phyloP scores from a whole-genome alignment of 257 asterid genomes.

The Gynochthodes officinalis region DNA sequence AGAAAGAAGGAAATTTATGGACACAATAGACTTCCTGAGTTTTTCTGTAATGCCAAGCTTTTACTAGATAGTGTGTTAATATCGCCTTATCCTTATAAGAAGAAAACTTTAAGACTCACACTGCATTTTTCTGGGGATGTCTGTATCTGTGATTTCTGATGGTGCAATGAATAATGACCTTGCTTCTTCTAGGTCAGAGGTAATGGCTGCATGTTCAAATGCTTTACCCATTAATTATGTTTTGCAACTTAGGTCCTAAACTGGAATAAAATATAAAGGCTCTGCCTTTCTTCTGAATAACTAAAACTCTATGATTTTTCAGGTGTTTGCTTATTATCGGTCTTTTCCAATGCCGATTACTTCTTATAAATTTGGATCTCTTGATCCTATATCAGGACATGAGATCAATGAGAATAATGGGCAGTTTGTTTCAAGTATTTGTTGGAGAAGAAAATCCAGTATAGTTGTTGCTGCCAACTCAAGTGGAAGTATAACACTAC shows the following conservation, averaged over 20 bases:
- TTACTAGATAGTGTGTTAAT: too few species aligned
- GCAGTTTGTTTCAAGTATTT: constrained; percentile 61
- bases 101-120: background rate
- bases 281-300: background rate
- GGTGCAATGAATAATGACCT: background rate
- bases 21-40: too few species aligned
- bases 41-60: too few species aligned
- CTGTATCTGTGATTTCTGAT: background rate
- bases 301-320: constrained; percentile 14
- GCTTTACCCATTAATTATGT: background rate
- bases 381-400: constrained; percentile 39
- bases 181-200: background rate
- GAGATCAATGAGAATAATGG: constrained; percentile 29
- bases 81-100: background rate
- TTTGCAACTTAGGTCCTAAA: background rate
- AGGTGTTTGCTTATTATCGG: constrained; percentile 60
- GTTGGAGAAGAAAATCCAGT: constrained; percentile 61
- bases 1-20: background rate
- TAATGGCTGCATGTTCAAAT: background rate
- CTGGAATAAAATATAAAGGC: background rate
- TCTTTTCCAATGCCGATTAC: constrained; percentile 65
- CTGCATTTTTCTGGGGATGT: background rate
- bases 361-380: constrained; percentile 39
- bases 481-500: constrained; percentile 36
- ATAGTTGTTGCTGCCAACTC: constrained; percentile 63